Evolutionary conservation across 169 alveolate genomes (phyloP).

Genomic region (Plasmodium blacklocki): DNA sequence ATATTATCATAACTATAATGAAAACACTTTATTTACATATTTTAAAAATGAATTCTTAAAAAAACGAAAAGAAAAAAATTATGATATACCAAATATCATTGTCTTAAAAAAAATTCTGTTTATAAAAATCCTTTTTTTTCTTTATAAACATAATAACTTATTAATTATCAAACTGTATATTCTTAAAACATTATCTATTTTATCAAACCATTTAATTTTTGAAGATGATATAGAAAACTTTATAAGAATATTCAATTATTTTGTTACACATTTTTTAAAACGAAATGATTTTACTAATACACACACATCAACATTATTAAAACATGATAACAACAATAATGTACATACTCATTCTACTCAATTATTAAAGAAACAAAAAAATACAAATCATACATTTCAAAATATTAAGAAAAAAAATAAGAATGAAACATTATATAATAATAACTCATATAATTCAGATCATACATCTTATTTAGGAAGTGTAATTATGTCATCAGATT

Average conservation of each 20-base stretch:
- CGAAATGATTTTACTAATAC: too few species aligned
- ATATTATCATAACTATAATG: background rate
- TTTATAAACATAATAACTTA: constrained; percentile 10
- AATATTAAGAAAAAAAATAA: background rate
- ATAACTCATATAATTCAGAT: background rate
- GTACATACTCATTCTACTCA: background rate
- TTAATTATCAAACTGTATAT: constrained; percentile 10
- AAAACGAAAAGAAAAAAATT: constrained; percentile 4
- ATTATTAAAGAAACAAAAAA: background rate
- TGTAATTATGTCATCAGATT: constrained; percentile 26
- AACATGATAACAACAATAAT: too few species aligned
- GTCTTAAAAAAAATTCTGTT: constrained; percentile 24
- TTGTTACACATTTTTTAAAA: constrained; percentile 10
- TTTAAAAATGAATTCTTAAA: constrained; percentile 10
- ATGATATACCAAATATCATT: constrained; percentile 16
- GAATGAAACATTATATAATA: background rate
- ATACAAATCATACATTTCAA: background rate
- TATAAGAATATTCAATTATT: constrained; percentile 16
- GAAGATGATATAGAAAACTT: constrained; percentile 32
- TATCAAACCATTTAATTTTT: constrained; percentile 16
- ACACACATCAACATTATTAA: too few species aligned
- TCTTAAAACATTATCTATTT: constrained; percentile 14
- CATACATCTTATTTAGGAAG: background rate
- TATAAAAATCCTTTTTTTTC: constrained; percentile 47
- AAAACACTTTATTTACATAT: background rate